These are phyloP conservation scores for Penicillium sp. DNA, from an alignment of 2,329 filamentous ascomycete genomes.

Conservation along the genomic window DNA sequence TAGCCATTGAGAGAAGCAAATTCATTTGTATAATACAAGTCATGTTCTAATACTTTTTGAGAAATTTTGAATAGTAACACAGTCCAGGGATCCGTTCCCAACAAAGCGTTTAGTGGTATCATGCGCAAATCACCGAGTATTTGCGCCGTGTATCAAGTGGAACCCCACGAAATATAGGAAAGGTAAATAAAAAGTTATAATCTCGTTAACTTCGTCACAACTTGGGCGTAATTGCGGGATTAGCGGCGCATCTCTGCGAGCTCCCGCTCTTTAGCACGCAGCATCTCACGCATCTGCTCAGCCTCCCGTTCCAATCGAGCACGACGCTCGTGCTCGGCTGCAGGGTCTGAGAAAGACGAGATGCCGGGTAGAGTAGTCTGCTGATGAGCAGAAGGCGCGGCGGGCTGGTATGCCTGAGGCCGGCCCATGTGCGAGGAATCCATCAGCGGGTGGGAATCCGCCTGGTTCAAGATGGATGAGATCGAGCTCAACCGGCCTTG, in stretches of 20 bases:
- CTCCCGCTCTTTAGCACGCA: slow-evolving; percentile 70
- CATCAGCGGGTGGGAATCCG: slow-evolving; percentile 34
- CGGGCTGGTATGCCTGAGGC: slow-evolving; percentile 29
- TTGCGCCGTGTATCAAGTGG: slow-evolving; percentile 19
- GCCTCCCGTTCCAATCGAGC: slow-evolving; percentile 66
- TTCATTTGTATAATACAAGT: slow-evolving; percentile 17
- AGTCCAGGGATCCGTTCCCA: slow-evolving; percentile 12
- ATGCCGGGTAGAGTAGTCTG: slow-evolving; percentile 31
- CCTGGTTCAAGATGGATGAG: slow-evolving; percentile 67
- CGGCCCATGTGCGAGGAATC: slow-evolving; percentile 39
- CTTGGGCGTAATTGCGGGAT: slow-evolving; percentile 8
- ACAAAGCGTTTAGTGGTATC: slow-evolving; percentile 22
- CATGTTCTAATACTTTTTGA: slow-evolving; percentile 10
- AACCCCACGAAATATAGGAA: slow-evolving; percentile 3
- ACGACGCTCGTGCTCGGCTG: slow-evolving; percentile 61
- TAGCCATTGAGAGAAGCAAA: slow-evolving; percentile 8
- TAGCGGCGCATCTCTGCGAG: slow-evolving; percentile 51
- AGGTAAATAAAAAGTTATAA: slow-evolving; percentile 10
- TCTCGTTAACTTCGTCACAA: slow-evolving; percentile 23
- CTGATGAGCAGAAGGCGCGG: slow-evolving; percentile 19
- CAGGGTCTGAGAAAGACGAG: slow-evolving; percentile 50
- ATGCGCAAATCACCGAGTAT: slow-evolving; percentile 16
- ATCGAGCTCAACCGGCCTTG: slow-evolving; percentile 67
- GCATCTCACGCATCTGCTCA: slow-evolving; percentile 67
- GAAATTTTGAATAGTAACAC: slow-evolving; percentile 13